Conservation (phyloP, 2,329 filamentous ascomycete species). For the Zymoseptoria brevis region DNA sequence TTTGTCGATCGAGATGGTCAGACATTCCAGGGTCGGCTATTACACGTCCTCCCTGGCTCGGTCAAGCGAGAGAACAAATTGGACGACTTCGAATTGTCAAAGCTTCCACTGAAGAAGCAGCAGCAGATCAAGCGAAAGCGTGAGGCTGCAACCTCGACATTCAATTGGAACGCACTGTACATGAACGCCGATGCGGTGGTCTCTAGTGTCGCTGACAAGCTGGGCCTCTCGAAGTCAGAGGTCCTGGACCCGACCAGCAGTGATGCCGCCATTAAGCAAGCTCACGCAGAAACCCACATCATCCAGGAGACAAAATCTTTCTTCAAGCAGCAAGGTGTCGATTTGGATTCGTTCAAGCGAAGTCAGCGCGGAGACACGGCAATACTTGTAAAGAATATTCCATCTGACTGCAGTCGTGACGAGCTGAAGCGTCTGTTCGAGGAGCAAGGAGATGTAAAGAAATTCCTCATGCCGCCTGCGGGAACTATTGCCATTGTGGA, state of each 20-base stretch:
- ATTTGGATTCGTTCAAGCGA: slow-evolving; percentile 84
- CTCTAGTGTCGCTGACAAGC: slow-evolving; percentile 73
- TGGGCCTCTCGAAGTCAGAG: slow-evolving; percentile 86
- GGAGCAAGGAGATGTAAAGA: slow-evolving; percentile 71
- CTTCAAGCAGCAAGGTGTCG: slow-evolving; percentile 78
- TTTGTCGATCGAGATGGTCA: slow-evolving; percentile 73
- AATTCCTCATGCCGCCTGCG: slow-evolving; percentile 83
- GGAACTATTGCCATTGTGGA: slow-evolving; percentile 93
- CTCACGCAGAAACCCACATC: slow-evolving; percentile 88
- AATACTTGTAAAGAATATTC: slow-evolving; percentile 92
- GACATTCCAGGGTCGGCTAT: slow-evolving; percentile 82
- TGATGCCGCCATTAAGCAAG: slow-evolving; percentile 91
- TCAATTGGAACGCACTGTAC: slow-evolving; percentile 99
- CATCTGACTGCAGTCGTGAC: slow-evolving; percentile 69
- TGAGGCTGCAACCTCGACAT: slow-evolving; percentile 67
- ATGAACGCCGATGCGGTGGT: slow-evolving; percentile 94
- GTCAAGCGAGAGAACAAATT: slow-evolving; percentile 74
- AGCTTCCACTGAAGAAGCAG: slow-evolving; percentile 90
- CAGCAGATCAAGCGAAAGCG: slow-evolving; percentile 79
- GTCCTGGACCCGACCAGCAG: slow-evolving; percentile 91
- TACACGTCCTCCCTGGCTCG: slow-evolving; percentile 81
- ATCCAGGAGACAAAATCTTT: slow-evolving; percentile 95
- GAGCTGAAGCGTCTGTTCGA: slow-evolving; percentile 77
- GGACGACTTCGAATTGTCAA: slow-evolving; percentile 82
- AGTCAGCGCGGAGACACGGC: slow-evolving; percentile 75